Evolutionary conservation across 2,329 filamentous ascomycete genomes (phyloP), one percentile per base, ranked within the genome.

Genomic region (Pestalotiopsis sp.): DNA sequence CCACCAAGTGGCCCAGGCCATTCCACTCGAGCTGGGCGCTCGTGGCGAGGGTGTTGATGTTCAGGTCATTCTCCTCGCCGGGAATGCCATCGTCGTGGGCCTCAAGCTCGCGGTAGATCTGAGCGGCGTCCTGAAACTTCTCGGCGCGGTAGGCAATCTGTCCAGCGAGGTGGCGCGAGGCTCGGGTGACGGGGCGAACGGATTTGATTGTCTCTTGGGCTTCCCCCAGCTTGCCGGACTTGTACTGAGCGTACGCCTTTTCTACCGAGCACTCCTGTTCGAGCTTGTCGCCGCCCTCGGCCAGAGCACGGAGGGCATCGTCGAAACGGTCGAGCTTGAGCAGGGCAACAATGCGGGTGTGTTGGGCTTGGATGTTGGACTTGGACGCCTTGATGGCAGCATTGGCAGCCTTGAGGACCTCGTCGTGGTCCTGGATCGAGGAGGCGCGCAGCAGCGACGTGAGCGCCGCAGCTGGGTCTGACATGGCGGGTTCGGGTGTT

Each of bases 231-330:
- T 90, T 85, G 27, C 92, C 92, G 0, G 89, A 87, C 83, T 95
- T 96, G 82, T 96, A 97, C 23, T 95, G 85, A n/a, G 92, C 91
- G 82, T 97, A 97, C 2, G 92, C 89, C 77, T 91, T 91, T 79
- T 95, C 93, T 58, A 95, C 84, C 17, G 81, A 76, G 72, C 91
- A 93, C 68, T 81, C 81, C 52, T 87, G 82, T 76, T 90, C 88
- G 68, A 95, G 81, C 71, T 82, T 83, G 68, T 87, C 83, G 63
- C 90, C 89, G 20, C 85, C 89, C 45, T 90, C 88, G 69, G 90
- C 87, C 69, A 95, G 86, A 67, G 89, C 86, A 69, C 89, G 89
- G 62, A 94, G 83, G 60, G 92, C 92, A 79, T 96, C 93, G 68
- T 92, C 89, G 79, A 92, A 96, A 69, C 93, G 91, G 80, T 96